A percentile compares a stretch with the other conserved stretches of the same genome.
phyloP scores from a whole-genome alignment of 352 stramenopile genomes.

The Aphanomyces invadans region DNA sequence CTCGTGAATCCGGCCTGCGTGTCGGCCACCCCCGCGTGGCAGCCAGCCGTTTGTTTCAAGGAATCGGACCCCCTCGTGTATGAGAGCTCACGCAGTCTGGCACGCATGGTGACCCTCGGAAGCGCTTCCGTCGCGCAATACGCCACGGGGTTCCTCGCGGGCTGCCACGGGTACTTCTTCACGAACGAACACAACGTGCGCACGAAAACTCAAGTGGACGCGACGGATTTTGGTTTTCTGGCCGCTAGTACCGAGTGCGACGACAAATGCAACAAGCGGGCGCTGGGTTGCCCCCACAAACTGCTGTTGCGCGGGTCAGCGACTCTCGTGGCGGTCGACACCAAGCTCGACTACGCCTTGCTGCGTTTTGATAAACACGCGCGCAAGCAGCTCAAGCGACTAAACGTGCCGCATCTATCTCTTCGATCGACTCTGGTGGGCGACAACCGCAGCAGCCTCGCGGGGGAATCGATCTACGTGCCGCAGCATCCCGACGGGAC shows the following conservation, averaged over 20 bases:
- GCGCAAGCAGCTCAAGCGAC: slow-evolving; percentile 41
- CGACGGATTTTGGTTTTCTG: slow-evolving; percentile 56
- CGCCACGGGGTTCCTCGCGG: slow-evolving; percentile 45
- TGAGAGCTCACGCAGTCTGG: background rate
- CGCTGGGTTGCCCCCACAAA: slow-evolving; percentile 40
- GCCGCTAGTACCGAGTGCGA: slow-evolving; percentile 28
- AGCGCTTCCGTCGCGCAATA: background rate
- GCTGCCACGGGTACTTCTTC: slow-evolving; percentile 47
- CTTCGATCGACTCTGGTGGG: background rate
- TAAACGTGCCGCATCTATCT: slow-evolving; percentile 18
- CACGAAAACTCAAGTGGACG: slow-evolving; percentile 32
- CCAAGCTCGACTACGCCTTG: slow-evolving; percentile 50
- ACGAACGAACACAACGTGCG: slow-evolving; percentile 64
- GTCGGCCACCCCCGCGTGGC: background rate
- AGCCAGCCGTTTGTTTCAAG: background rate
- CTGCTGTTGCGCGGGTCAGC: slow-evolving; percentile 34
- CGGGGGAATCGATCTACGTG: slow-evolving; percentile 45
- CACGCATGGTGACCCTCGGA: slow-evolving; percentile 5
- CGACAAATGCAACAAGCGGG: slow-evolving; percentile 13
- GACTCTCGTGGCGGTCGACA: slow-evolving; percentile 36
- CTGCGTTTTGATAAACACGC: slow-evolving; percentile 41
- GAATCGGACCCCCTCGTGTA: background rate
- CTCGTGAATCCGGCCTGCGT: slow-evolving; percentile 1
- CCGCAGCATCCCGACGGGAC: slow-evolving; percentile 37
- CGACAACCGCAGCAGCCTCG: background rate